These are phyloP conservation scores for Ogataea hybrid DNA, from an alignment of 1,139 yeast genomes.

Conservation along the genomic window DNA sequence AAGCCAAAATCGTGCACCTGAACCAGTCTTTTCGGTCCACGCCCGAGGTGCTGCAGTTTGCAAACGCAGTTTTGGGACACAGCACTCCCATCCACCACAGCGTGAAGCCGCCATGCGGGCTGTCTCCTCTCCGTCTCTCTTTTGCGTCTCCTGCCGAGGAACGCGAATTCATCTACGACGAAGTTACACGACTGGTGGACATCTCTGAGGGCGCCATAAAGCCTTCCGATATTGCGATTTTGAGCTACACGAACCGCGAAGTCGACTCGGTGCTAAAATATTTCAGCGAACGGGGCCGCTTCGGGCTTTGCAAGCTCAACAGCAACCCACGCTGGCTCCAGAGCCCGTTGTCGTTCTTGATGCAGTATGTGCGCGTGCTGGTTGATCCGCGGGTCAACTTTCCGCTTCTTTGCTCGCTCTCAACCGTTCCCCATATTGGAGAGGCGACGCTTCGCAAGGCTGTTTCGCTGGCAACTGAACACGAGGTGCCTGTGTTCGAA, in stretches of 20 bases:
- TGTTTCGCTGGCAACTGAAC: slow-evolving; percentile 18
- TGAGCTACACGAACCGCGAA: slow-evolving; percentile 55
- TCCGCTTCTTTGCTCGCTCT: slow-evolving; percentile 33
- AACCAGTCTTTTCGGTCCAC: slow-evolving; percentile 58
- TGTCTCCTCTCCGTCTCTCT: slow-evolving; percentile 36
- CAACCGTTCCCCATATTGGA: slow-evolving; percentile 34
- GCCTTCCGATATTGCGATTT: slow-evolving; percentile 53
- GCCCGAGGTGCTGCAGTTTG: slow-evolving; percentile 49
- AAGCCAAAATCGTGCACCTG: slow-evolving; percentile 34
- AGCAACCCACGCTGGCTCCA: slow-evolving; percentile 54
- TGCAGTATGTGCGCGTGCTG: slow-evolving; percentile 49
- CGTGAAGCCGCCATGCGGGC: slow-evolving; percentile 24
- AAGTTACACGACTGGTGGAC: slow-evolving; percentile 43
- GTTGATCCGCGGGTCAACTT: slow-evolving; percentile 34
- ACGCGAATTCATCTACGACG: slow-evolving; percentile 42
- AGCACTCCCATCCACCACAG: slow-evolving; percentile 9
- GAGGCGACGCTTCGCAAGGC: slow-evolving; percentile 28
- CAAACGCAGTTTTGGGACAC: slow-evolving; percentile 35
- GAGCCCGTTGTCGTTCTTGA: slow-evolving; percentile 46
- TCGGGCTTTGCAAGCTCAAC: slow-evolving; percentile 44
- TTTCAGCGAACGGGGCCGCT: slow-evolving; percentile 40
- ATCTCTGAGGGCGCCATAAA: slow-evolving; percentile 46
- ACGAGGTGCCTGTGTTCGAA: slow-evolving; percentile 27
- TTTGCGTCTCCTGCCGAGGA: slow-evolving; percentile 37
- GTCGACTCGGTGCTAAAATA: slow-evolving; percentile 42